Conservation (phyloP, 2,329 filamentous ascomycete species). For the Myrmaecium sp. region DNA sequence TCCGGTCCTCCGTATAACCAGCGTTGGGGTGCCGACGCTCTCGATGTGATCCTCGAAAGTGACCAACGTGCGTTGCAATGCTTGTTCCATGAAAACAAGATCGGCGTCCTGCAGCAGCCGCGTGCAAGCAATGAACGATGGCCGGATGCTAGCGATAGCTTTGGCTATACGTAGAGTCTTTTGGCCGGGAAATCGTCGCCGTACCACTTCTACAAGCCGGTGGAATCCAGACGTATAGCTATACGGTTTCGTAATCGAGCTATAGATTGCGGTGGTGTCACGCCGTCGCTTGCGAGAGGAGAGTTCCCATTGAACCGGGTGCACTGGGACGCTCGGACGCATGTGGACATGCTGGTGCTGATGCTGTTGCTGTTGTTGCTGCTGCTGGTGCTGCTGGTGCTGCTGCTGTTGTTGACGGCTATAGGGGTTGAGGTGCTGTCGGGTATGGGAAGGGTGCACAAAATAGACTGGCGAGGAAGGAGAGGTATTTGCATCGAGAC, state of each 20-base stretch:
- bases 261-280: conserved; percentile 75
- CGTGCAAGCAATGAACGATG: conserved; percentile 83
- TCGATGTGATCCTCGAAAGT: conserved; percentile 88
- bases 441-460: conserved; percentile 14
- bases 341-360: conserved; percentile 2
- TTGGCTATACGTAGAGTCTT: conserved; percentile 74
- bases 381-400: conserved; percentile 7
- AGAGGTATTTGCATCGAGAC: conserved; percentile 25
- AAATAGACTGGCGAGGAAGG: conserved; percentile 19
- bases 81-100: conserved; percentile 94
- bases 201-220: conserved; percentile 63
- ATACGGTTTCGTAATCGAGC: conserved; percentile 79
- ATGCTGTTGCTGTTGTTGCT: conserved; percentile 11
- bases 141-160: conserved; percentile 74
- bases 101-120: conserved; percentile 79
- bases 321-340: conserved; percentile 15
- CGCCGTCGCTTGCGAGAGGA: conserved; percentile 32
- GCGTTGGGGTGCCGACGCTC: conserved; percentile 72
- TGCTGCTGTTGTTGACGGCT: conserved; percentile 5
- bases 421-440: conserved; percentile 6
- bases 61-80: conserved; percentile 79
- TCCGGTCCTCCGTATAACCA: conserved; percentile 81
- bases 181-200: conserved; percentile 58
- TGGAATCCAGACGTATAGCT: conserved; percentile 85
- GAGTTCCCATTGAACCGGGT: conserved; percentile 14